Base-by-base conservation (phyloP, 345 rosid species). In the Durio zibethinus region DNA sequence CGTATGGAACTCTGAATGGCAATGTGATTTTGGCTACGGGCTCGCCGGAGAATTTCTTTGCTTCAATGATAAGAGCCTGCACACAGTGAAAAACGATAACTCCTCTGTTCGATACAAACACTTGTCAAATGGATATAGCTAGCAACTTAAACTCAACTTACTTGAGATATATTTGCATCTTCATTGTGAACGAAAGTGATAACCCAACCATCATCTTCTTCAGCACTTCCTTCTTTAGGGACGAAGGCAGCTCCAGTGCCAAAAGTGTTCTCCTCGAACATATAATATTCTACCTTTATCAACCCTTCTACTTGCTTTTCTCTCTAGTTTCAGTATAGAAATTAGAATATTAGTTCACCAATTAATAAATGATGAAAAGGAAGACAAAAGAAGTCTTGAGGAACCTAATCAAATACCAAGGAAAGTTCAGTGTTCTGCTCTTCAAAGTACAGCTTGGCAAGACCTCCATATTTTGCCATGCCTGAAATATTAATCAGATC, bases 201-300 rank as follows among this genome's bases (percentile, higher is more conserved):
- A 56, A 87, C 64, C 89, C 88, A 90, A 36, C 89, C 90, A 72
- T 87, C 90, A 42, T 87, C 92, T 83, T 90, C 88, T 52, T 83
- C 86, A 11, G 4, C 2, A 61, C 80, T 70, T 3, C 74, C 79
- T 25, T 14, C 48, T 73, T 81, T 86, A n/a, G 87, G 82, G 36
- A 85, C 87, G 47, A 87, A 84, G 11, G 88, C 80, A 18, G 87
- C 76, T 35, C 89, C 90, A 7, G 80, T 80, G 84, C 87, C 85
- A 74, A 82, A 86, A 1, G 72, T 62, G 73, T 81, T 86, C 47
- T 80, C 75, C 25, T 77, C 87, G 43, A 86, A 80, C 59, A 23
- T 80, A 57, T 86, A 90, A 73, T 87, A 85, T 56, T 86, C 90
- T 42, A 81, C 86, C 75, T 76, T 76, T 54, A 84, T 79, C 63